Evolutionary conservation across 2,329 filamentous ascomycete genomes (phyloP).

Genomic region (Cryoendolithus antarcticus): DNA sequence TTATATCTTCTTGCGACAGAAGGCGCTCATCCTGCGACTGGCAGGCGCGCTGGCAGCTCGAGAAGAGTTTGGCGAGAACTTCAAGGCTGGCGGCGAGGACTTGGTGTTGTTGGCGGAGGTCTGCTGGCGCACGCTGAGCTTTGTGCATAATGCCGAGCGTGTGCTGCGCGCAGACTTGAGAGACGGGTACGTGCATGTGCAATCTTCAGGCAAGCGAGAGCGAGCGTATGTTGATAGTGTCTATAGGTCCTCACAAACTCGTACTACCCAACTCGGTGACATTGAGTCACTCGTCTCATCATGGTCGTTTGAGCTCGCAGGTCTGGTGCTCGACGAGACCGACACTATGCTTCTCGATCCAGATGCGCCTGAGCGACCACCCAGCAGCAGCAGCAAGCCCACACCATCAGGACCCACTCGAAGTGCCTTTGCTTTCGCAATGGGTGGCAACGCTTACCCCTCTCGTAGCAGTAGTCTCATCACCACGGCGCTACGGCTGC

Average conservation of each 20-base stretch:
- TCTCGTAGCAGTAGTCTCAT: conserved; percentile 19
- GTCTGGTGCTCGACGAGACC: conserved; percentile 66
- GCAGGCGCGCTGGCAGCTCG: conserved; percentile 49
- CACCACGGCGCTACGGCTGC: no score
- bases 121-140: conserved; percentile 68
- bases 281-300: conserved; percentile 48
- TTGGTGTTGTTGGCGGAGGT: conserved; percentile 73
- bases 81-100: conserved; percentile 46
- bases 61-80: conserved; percentile 23
- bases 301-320: conserved; percentile 64
- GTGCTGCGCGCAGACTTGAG: conserved; percentile 69
- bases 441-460: conserved; percentile 21
- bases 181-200: conserved; percentile 44
- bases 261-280: no score
- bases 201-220: no score
- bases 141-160: conserved; percentile 68
- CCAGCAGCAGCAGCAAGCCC: no score
- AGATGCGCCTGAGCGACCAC: neutral
- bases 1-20: conserved; percentile 85
- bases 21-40: conserved; percentile 66
- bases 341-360: conserved; percentile 4
- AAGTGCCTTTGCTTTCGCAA: conserved; percentile 14
- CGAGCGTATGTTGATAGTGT: no score
- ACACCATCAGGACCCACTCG: conserved; percentile 4
- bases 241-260: no score